phyloP scores from a whole-genome alignment of 495 filamentous ascomycete species.

The Tuber umbilicatum region DNA sequence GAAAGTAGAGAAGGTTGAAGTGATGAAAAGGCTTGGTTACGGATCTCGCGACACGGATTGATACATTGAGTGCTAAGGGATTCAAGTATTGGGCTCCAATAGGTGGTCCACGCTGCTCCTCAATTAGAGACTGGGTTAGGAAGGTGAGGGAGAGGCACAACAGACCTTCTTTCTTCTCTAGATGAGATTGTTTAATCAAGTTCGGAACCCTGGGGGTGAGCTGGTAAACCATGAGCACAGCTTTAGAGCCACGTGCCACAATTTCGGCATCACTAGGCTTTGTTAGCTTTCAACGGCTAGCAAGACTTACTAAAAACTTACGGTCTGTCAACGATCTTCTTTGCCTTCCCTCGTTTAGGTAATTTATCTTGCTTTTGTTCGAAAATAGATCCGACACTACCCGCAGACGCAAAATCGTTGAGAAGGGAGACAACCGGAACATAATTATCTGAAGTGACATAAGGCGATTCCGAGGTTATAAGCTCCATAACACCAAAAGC shows the following conservation, averaged over 20 bases:
- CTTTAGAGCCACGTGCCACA: slow-evolving; percentile 70
- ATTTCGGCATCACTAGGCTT: slow-evolving; percentile 56
- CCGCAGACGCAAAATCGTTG: slow-evolving; percentile 83
- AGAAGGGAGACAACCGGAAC: slow-evolving; percentile 73
- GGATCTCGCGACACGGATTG: slow-evolving; percentile 91
- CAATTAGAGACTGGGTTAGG: slow-evolving; percentile 20
- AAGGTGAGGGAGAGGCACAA: neutral
- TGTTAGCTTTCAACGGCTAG: slow-evolving; percentile 5
- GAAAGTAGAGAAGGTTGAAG: slow-evolving; percentile 83
- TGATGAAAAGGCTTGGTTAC: slow-evolving; percentile 77
- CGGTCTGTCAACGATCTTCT: slow-evolving; percentile 32
- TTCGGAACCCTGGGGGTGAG: slow-evolving; percentile 73
- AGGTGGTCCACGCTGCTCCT: slow-evolving; percentile 79
- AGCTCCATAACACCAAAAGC: slow-evolving; percentile 78
- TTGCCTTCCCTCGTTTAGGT: slow-evolving; percentile 44
- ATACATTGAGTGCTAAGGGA: slow-evolving; percentile 81
- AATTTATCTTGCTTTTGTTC: slow-evolving; percentile 74
- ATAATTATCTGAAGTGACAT: slow-evolving; percentile 92
- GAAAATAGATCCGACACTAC: slow-evolving; percentile 66
- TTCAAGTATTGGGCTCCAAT: slow-evolving; percentile 93
- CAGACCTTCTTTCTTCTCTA: slow-evolving; percentile 77
- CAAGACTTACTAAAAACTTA: slow-evolving; percentile 10
- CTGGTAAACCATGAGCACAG: slow-evolving; percentile 70
- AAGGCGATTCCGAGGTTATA: slow-evolving; percentile 58
- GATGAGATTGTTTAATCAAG: slow-evolving; percentile 85